phyloP scores from a whole-genome alignment of 73 alveolate species.

The Uronychia binucleata region DNA sequence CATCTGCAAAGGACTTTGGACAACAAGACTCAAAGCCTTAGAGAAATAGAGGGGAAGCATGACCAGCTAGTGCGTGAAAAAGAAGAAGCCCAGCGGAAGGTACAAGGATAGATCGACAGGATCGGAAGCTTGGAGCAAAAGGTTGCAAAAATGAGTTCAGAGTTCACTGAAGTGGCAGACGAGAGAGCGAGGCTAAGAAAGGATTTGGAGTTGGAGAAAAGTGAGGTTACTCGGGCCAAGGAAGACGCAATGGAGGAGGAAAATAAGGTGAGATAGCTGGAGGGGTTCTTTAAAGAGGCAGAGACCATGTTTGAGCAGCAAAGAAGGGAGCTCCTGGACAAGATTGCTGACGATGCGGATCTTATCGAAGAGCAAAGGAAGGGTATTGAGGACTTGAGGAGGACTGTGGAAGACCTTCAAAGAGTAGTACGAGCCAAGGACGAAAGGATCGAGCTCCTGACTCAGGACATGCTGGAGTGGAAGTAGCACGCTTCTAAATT shows the following conservation, averaged over 20 bases:
- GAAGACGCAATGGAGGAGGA: background rate
- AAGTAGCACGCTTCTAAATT: background rate
- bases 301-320: background rate
- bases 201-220: background rate
- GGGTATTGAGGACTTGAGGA: background rate
- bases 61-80: background rate
- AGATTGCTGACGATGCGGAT: background rate
- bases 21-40: background rate
- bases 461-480: background rate
- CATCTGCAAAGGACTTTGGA: background rate
- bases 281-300: background rate
- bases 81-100: background rate
- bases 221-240: background rate
- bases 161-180: background rate
- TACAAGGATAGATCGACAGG: background rate
- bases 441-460: background rate
- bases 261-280: background rate
- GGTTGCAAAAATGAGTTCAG: background rate
- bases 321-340: background rate
- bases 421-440: background rate
- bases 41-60: background rate
- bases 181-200: background rate
- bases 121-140: background rate
- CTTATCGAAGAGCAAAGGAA: background rate
- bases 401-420: background rate